Evolutionary conservation across 2,329 filamentous ascomycete genomes (phyloP).

Genomic region (Diaporthe citri): DNA sequence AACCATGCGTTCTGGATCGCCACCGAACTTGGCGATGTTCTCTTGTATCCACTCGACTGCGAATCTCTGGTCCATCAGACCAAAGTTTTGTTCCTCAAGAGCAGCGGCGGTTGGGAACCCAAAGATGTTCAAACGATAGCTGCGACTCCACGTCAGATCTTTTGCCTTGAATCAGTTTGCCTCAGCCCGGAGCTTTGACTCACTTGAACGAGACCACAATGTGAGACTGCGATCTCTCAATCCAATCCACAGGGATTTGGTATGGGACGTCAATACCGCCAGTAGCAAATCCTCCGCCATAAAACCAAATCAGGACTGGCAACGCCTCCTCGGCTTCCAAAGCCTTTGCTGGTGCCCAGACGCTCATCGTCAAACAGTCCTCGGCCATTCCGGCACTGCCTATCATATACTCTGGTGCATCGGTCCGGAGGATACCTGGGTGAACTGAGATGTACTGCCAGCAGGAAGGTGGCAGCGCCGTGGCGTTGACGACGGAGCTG

Average conservation of each 20-base stretch:
- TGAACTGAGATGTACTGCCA: conserved; percentile 26
- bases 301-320: conserved; percentile 61
- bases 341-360: conserved; percentile 54
- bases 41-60: conserved; percentile 64
- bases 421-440: conserved; percentile 35
- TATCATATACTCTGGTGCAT: conserved; percentile 44
- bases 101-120: conserved; percentile 50
- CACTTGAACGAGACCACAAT: conserved; percentile 34
- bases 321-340: conserved; percentile 42
- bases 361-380: conserved; percentile 60
- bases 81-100: conserved; percentile 56
- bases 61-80: conserved; percentile 65
- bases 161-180: too few species aligned
- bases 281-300: conserved; percentile 59
- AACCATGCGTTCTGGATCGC: conserved; percentile 58
- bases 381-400: conserved; percentile 43
- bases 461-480: conserved; percentile 43
- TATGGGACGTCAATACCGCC: conserved; percentile 60
- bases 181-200: background rate
- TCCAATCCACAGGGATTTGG: conserved; percentile 59
- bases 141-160: conserved; percentile 26
- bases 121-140: conserved; percentile 49
- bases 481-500: conserved; percentile 49
- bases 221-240: conserved; percentile 54
- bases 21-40: conserved; percentile 65